phyloP scores from a whole-genome alignment of 1,139 yeast species.

The Diutina scorzettiae region DNA sequence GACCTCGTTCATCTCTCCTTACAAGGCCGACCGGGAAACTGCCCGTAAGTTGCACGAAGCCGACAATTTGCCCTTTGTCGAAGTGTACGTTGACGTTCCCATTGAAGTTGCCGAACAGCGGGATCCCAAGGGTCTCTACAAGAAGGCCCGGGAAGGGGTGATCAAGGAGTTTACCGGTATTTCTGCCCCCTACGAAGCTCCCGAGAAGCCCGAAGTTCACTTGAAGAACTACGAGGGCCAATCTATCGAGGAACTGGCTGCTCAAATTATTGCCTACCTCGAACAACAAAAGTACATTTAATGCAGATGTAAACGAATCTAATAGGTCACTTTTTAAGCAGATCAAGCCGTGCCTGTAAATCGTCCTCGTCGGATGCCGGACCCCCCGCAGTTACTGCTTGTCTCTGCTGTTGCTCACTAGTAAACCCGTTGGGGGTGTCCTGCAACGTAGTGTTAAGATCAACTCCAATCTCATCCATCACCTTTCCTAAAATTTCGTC shows the following conservation, averaged over 20 bases:
- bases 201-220: constrained; percentile 73
- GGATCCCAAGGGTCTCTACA: constrained; percentile 93
- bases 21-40: constrained; percentile 66
- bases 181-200: constrained; percentile 93
- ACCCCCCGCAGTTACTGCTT: constrained; percentile 12
- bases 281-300: constrained; percentile 38
- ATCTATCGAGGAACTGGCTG: constrained; percentile 72
- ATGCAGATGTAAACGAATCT: constrained; percentile 5
- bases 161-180: constrained; percentile 94
- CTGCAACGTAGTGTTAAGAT: constrained; percentile 55
- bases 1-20: constrained; percentile 89
- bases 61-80: constrained; percentile 70
- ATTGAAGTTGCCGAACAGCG: constrained; percentile 88
- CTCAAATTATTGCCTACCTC: constrained; percentile 59
- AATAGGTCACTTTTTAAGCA: constrained; percentile 47
- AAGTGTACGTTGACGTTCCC: constrained; percentile 87
- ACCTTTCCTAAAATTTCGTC: constrained; percentile 90
- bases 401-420: constrained; percentile 11
- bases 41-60: constrained; percentile 79
- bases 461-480: constrained; percentile 91
- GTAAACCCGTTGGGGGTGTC: constrained; percentile 52
- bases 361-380: constrained; percentile 57
- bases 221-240: constrained; percentile 55
- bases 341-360: constrained; percentile 78
- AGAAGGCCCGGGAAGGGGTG: constrained; percentile 90